Evolutionary conservation across 1,139 yeast species (phyloP), one percentile per base, ranked within the genome.

Genomic region (Saccharomyces hybrid): DNA sequence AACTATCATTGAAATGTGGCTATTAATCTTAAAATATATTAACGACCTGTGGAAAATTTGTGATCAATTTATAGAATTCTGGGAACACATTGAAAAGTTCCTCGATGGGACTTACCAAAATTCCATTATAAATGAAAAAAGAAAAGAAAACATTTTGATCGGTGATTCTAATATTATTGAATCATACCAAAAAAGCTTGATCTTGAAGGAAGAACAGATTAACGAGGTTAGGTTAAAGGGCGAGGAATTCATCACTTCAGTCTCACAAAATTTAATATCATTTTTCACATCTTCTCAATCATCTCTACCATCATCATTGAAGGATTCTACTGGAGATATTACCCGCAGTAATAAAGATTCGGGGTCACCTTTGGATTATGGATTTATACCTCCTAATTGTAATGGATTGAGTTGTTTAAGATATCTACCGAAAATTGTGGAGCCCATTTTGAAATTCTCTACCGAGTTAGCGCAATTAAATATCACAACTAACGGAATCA

Each of bases 341-440:
- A 5, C 44, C 20, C n/a, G 26, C 44, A 16, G n/a, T 13, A 51
- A 38, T 41, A 64, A 62, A 38, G 67, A 66, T 20, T 25, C 59
- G 48, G 68, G 70, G 30, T 32, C 64, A 1, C 66, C 73, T 3
- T 60, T 70, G 8, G 67, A 78, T 47, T 77, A 75, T 67, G 82
- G 83, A 2, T 83, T 82, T 61, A 64, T 83, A 28, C 89, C 90
- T 1, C 83, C 83, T 1, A 72, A 74, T 55, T 75, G 88, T 1
- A 85, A 83, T 61, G 78, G 85, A 7, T 69, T 85, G 31, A 76
- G 86, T 51, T 75, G 85, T 1, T 69, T 78, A 20, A 73, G 78
- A 57, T 80, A 78, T 59, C 63, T 81, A 38, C 74, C 78, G 49
- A 66, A 72, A 56, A 69, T 81, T 50, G 66, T 75, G 50, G 70